A percentile compares a stretch with the other conserved stretches of the same genome.
Evolutionary conservation across 805 yeast genomes (phyloP).

Genomic region (Debaryomyces tyrocola): DNA sequence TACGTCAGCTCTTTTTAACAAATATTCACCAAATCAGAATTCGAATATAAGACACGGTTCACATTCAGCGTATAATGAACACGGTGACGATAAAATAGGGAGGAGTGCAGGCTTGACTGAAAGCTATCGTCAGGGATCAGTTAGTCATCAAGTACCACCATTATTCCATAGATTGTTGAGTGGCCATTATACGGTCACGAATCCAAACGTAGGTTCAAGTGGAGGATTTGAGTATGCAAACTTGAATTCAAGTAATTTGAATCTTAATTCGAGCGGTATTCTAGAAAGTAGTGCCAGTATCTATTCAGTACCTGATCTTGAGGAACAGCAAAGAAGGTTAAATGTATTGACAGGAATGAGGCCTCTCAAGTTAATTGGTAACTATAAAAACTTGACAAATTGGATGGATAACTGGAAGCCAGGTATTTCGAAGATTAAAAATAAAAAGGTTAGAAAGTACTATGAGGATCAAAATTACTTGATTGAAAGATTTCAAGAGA

Average conservation of each 20-base stretch:
- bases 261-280: not conserved
- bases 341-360: constrained; percentile 21
- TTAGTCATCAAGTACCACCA: constrained; percentile 12
- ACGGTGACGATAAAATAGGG: no score
- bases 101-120: no score
- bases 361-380: constrained; percentile 37
- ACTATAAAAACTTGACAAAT: constrained; percentile 24
- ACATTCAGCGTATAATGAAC: no score
- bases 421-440: constrained; percentile 19
- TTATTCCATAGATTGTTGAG: constrained; percentile 29
- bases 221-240: not conserved
- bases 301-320: constrained; percentile 16
- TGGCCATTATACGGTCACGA: constrained; percentile 29
- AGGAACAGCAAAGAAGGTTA: constrained; percentile 23
- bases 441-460: constrained; percentile 34
- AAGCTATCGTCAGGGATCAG: no score
- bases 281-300: constrained; percentile 12
- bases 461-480: constrained; percentile 62
- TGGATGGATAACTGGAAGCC: constrained; percentile 26
- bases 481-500: constrained; percentile 54
- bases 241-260: constrained; percentile 4
- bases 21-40: not conserved
- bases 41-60: not conserved
- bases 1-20: not conserved
- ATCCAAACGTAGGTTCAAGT: constrained; percentile 22